phyloP scores from a whole-genome alignment of 208 protist species.

The Trypanosomatidae sp. region DNA sequence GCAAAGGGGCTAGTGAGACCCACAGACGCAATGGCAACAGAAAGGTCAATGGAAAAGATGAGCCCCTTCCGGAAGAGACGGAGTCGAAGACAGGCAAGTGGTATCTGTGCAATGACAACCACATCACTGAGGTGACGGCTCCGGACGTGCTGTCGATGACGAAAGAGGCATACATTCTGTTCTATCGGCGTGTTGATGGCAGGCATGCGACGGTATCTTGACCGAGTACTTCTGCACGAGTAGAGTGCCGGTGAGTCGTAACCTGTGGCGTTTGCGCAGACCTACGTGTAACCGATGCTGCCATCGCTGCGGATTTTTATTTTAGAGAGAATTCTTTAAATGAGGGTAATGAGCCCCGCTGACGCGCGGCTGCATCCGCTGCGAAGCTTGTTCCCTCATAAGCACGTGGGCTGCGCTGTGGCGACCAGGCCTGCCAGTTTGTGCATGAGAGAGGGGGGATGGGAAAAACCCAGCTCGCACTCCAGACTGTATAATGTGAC shows the following conservation, averaged over 20 bases:
- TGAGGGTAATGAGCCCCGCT: too few species aligned
- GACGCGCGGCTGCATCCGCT: too few species aligned
- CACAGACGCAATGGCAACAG: not conserved
- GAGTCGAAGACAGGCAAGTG: slow-evolving; percentile 29
- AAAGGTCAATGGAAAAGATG: not conserved
- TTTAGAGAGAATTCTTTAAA: too few species aligned
- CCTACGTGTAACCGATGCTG: too few species aligned
- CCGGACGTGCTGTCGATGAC: slow-evolving; percentile 42
- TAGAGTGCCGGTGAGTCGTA: not conserved
- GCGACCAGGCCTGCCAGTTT: too few species aligned
- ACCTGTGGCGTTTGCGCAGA: not conserved
- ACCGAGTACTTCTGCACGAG: not conserved
- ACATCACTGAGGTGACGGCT: slow-evolving; percentile 38
- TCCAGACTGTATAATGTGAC: too few species aligned
- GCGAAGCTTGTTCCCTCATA: too few species aligned
- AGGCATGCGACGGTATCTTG: not conserved
- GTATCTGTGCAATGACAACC: slow-evolving; percentile 81
- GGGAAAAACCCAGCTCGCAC: too few species aligned
- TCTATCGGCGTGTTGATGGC: slow-evolving; percentile 48
- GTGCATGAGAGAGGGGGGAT: too few species aligned
- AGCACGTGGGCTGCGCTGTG: too few species aligned
- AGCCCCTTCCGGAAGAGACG: not conserved
- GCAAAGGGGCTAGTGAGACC: too few species aligned
- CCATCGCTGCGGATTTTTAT: too few species aligned
- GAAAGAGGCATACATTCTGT: slow-evolving; percentile 76